phyloP scores from a whole-genome alignment of 1,284 basidiomycete genomes.

The Cryptococcus hybrid region DNA sequence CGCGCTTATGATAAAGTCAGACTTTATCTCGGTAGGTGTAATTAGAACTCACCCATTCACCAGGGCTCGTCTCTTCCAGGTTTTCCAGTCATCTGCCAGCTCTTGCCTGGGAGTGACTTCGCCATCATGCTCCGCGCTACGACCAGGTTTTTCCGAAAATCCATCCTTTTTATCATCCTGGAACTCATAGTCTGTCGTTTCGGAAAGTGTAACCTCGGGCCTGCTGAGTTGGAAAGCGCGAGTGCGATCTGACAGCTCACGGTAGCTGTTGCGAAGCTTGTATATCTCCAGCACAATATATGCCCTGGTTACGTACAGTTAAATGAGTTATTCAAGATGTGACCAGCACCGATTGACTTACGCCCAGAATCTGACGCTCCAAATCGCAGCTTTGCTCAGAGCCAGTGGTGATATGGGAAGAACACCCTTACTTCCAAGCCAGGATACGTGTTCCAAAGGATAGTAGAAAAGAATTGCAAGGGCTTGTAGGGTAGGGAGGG shows the following conservation, averaged over 20 bases:
- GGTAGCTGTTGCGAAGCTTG: slow-evolving; percentile 28
- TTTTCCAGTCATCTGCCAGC: slow-evolving; percentile 30
- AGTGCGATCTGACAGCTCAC: slow-evolving; percentile 20
- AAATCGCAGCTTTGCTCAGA: slow-evolving; percentile 23
- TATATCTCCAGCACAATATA: slow-evolving; percentile 40
- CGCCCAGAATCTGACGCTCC: slow-evolving; percentile 48
- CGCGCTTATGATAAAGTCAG: slow-evolving; percentile 25
- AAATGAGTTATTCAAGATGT: neutral
- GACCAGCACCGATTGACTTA: slow-evolving; percentile 20
- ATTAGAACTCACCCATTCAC: slow-evolving; percentile 31
- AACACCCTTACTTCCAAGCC: slow-evolving; percentile 41
- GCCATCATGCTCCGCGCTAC: slow-evolving; percentile 1
- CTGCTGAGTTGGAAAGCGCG: slow-evolving; percentile 18
- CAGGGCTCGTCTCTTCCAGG: slow-evolving; percentile 31
- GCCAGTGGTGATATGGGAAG: slow-evolving; percentile 27
- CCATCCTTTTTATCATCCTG: slow-evolving; percentile 26
- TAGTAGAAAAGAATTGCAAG: slow-evolving; percentile 42
- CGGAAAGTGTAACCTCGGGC: slow-evolving; percentile 13
- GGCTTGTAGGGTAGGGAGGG: slow-evolving; percentile 39
- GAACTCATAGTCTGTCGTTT: slow-evolving; percentile 40
- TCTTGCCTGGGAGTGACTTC: slow-evolving; percentile 18
- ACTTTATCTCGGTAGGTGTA: neutral
- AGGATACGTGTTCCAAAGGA: slow-evolving; percentile 44
- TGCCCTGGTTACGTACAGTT: slow-evolving; percentile 18
- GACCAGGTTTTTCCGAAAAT: slow-evolving; percentile 25